Evolutionary conservation across 2,329 filamentous ascomycete species (phyloP).

Genomic region (Aspergillus pseudotamarii): DNA sequence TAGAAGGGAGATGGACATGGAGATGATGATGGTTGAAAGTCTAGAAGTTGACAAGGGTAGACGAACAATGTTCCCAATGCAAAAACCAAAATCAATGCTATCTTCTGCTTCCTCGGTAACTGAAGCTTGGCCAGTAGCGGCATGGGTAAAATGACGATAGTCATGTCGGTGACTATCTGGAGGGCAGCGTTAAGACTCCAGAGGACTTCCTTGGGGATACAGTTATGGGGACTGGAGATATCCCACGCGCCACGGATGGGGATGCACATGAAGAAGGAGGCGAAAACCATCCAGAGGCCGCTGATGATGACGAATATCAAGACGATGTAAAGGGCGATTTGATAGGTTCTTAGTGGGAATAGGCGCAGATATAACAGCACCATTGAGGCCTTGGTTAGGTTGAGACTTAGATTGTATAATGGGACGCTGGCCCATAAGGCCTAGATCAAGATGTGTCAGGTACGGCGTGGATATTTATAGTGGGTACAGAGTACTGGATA

Average conservation of each 20-base stretch:
- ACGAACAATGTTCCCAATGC: conserved; percentile 33
- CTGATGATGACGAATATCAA: conserved; percentile 24
- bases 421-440: conserved; percentile 36
- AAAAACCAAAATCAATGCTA: conserved; percentile 31
- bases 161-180: conserved; percentile 30
- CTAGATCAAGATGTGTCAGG: conserved; percentile 13
- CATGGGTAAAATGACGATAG: conserved; percentile 32
- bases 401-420: conserved; percentile 37
- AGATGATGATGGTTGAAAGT: background rate
- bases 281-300: conserved; percentile 33
- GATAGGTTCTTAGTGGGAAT: conserved; percentile 28
- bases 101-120: conserved; percentile 26
- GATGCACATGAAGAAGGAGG: conserved; percentile 30
- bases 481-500: background rate
- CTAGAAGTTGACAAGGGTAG: background rate
- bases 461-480: background rate
- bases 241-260: conserved; percentile 32
- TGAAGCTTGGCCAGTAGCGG: conserved; percentile 26
- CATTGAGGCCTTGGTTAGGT: conserved; percentile 37
- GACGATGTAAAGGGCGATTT: conserved; percentile 18
- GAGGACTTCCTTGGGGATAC: conserved; percentile 22
- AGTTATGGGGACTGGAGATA: conserved; percentile 7
- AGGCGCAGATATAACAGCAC: conserved; percentile 36
- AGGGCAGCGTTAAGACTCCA: conserved; percentile 35
- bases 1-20: too few relatives aligned